phyloP scores from a whole-genome alignment of 495 filamentous ascomycete genomes.

The Neohortaea acidophila region DNA sequence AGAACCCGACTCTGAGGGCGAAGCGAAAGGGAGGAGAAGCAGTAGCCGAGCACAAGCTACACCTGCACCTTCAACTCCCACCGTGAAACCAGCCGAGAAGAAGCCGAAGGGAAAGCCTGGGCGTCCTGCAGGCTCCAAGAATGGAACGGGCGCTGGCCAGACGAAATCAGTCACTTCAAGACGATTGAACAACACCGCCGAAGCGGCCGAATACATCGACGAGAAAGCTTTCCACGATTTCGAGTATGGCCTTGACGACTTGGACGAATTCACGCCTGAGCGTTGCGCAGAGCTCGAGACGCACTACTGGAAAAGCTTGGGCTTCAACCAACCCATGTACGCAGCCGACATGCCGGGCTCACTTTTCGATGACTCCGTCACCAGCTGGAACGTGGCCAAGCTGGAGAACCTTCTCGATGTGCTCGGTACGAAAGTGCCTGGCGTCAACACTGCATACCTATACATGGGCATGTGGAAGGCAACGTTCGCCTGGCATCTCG shows the following conservation, averaged over 20 bases:
- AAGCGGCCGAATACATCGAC: slow-evolving; percentile 57
- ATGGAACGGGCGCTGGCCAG: slow-evolving; percentile 27
- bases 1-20: slow-evolving; percentile 11
- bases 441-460: slow-evolving; percentile 96
- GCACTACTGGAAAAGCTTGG: slow-evolving; percentile 89
- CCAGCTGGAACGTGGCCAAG: slow-evolving; percentile 85
- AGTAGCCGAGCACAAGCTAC: slow-evolving; percentile 8
- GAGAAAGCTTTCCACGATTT: slow-evolving; percentile 77
- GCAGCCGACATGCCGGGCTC: slow-evolving; percentile 94
- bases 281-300: slow-evolving; percentile 87
- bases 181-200: slow-evolving; percentile 65
- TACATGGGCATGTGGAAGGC: slow-evolving; percentile 99
- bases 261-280: slow-evolving; percentile 73
- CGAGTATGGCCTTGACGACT: slow-evolving; percentile 69
- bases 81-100: slow-evolving; percentile 7
- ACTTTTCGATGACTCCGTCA: slow-evolving; percentile 78
- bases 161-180: slow-evolving; percentile 47
- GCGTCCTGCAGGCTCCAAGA: slow-evolving; percentile 15
- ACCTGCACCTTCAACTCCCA: slow-evolving; percentile 16
- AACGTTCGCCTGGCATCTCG: slow-evolving; percentile 96
- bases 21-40: slow-evolving; percentile 2
- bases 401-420: slow-evolving; percentile 88
- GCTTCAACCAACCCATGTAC: slow-evolving; percentile 86
- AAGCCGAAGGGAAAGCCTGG: slow-evolving; percentile 13
- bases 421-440: slow-evolving; percentile 83